These are phyloP conservation scores for Herpetomonas muscarum DNA, from an alignment of 208 protist species.

Conservation along the genomic window DNA sequence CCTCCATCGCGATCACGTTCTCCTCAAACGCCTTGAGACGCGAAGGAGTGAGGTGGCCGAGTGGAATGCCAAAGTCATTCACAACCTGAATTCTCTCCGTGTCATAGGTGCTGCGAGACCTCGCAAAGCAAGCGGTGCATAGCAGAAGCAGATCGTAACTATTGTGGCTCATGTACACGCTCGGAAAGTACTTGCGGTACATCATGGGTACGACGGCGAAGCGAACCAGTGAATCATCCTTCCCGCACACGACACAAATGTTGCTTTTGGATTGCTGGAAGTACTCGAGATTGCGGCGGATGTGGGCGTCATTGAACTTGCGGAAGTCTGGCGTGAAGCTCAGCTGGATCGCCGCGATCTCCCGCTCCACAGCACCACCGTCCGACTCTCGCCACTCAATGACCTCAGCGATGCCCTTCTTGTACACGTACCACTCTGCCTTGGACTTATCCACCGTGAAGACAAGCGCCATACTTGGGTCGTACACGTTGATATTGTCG, in stretches of 20 bases:
- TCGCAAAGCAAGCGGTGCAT: conserved; percentile 49
- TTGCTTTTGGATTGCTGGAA: conserved; percentile 58
- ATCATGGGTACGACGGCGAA: conserved; percentile 57
- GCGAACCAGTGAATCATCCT: conserved; percentile 30
- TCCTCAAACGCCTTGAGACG: conserved; percentile 1
- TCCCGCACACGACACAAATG: conserved; percentile 51
- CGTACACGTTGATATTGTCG: conserved; percentile 60
- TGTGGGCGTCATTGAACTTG: conserved; percentile 56
- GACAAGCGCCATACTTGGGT: conserved; percentile 32
- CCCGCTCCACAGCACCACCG: background rate
- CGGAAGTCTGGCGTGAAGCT: conserved; percentile 47
- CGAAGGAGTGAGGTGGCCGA: conserved; percentile 17
- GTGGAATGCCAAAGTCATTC: conserved; percentile 43
- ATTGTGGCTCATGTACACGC: conserved; percentile 74
- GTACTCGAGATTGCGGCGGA: conserved; percentile 59
- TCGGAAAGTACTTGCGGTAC: conserved; percentile 65
- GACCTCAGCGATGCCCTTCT: conserved; percentile 50
- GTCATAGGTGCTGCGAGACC: conserved; percentile 27
- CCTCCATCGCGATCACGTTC: conserved; percentile 7
- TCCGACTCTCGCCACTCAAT: conserved; percentile 26
- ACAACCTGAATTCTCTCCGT: conserved; percentile 20
- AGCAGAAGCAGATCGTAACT: conserved; percentile 67
- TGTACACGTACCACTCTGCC: conserved; percentile 56
- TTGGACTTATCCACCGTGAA: conserved; percentile 56
- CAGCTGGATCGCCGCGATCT: conserved; percentile 48